Evolutionary conservation across 1,284 basidiomycete genomes (phyloP).

Genomic region (Moniliophthora roreri): DNA sequence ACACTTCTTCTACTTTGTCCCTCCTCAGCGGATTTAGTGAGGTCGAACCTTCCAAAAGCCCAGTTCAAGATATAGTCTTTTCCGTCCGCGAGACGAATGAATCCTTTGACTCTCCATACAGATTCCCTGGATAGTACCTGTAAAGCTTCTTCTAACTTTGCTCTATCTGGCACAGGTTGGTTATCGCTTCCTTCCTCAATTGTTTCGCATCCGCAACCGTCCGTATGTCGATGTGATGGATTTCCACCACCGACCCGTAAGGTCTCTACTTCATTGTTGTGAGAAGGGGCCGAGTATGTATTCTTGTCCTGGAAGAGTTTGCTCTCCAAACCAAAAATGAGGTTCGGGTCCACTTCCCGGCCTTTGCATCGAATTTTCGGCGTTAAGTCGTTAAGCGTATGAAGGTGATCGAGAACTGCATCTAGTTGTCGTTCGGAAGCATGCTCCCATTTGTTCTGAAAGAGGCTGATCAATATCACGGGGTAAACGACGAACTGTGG

Average conservation of each 20-base stretch:
- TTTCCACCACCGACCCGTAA: slow-evolving; percentile 60
- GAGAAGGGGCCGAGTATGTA: slow-evolving; percentile 31
- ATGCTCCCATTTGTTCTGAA: slow-evolving; percentile 85
- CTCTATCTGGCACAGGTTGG: slow-evolving; percentile 26
- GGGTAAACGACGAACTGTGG: slow-evolving; percentile 6
- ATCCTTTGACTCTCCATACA: slow-evolving; percentile 83
- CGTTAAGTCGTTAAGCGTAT: slow-evolving; percentile 85
- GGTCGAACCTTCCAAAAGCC: slow-evolving; percentile 85
- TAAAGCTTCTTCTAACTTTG: slow-evolving; percentile 45
- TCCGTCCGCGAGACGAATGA: slow-evolving; percentile 52
- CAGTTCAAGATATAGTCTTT: slow-evolving; percentile 75
- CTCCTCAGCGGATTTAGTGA: slow-evolving; percentile 45
- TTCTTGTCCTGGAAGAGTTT: slow-evolving; percentile 59
- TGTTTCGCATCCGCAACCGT: neutral
- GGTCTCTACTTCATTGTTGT: slow-evolving; percentile 85
- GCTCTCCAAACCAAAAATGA: slow-evolving; percentile 85
- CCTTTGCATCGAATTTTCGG: slow-evolving; percentile 78
- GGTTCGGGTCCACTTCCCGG: slow-evolving; percentile 62
- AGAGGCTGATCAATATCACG: neutral
- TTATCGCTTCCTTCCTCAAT: slow-evolving; percentile 1
- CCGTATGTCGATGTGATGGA: slow-evolving; percentile 10
- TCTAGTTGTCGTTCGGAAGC: slow-evolving; percentile 77
- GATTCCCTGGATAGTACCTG: slow-evolving; percentile 59
- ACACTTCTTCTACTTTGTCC: slow-evolving; percentile 31
- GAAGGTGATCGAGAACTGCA: slow-evolving; percentile 81